These are phyloP conservation scores for Oidiodendron maius DNA, from an alignment of 495 filamentous ascomycete genomes.

Conservation along the genomic window DNA sequence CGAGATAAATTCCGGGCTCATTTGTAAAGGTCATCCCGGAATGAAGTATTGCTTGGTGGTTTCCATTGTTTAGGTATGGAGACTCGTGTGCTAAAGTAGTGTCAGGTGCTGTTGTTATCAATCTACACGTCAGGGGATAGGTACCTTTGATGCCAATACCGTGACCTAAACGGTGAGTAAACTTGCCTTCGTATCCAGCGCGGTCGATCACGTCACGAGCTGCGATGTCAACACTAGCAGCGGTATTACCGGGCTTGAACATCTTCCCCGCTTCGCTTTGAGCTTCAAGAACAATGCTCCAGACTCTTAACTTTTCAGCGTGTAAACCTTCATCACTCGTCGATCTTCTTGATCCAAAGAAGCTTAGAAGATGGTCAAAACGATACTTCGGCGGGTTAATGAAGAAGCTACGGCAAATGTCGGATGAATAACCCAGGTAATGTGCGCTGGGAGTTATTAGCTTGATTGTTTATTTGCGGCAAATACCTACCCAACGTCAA, in stretches of 20 bases:
- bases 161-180: constrained; percentile 53
- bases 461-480: not conserved
- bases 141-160: constrained; percentile 55
- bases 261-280: constrained; percentile 39
- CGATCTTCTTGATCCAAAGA: no score
- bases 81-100: constrained; percentile 37
- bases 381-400: no score
- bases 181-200: constrained; percentile 43
- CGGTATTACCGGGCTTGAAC: constrained; percentile 37
- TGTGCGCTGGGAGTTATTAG: constrained; percentile 32
- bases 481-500: constrained; percentile 44
- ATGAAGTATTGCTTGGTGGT: constrained; percentile 30
- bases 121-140: constrained; percentile 11
- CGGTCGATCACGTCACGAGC: constrained; percentile 42
- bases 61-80: constrained; percentile 51
- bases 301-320: constrained; percentile 43
- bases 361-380: constrained; percentile 8
- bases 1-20: constrained; percentile 50
- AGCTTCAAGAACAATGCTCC: constrained; percentile 44
- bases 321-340: no score
- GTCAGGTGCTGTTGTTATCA: no score
- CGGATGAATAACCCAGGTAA: constrained; percentile 50
- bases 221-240: constrained; percentile 47
- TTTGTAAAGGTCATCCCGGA: constrained; percentile 50
- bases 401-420: constrained; percentile 53